Percentiles rank a stretch among this genome's conserved stretches.
Evolutionary conservation across 495 filamentous ascomycete species (phyloP).

Genomic region (Viridothelium virens): DNA sequence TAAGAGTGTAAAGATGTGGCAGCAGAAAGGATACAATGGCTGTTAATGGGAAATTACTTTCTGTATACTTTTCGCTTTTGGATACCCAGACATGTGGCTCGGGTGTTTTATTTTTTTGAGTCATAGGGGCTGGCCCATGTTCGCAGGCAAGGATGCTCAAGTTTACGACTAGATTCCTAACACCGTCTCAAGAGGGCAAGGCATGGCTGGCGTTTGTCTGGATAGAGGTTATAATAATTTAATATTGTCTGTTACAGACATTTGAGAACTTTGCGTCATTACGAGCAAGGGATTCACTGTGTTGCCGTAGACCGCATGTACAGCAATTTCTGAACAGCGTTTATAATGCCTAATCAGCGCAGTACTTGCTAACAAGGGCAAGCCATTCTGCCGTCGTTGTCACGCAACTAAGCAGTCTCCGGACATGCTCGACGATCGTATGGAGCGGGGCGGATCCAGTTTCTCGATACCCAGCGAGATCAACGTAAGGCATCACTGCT

Average conservation of each 20-base stretch:
- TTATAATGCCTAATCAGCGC: too few species aligned
- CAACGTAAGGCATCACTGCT: too few species aligned
- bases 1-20: slow-evolving; percentile 70
- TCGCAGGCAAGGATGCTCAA: neutral
- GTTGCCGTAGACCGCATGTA: too few species aligned
- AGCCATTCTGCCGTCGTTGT: too few species aligned
- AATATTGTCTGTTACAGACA: neutral
- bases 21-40: slow-evolving; percentile 48
- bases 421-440: too few species aligned
- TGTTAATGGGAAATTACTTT: slow-evolving; percentile 19
- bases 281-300: too few species aligned
- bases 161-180: neutral
- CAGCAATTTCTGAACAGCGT: too few species aligned
- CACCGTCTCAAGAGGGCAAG: neutral
- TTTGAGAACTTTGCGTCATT: too few species aligned
- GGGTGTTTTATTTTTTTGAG: neutral
- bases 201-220: neutral
- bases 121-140: neutral
- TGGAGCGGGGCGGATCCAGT: too few species aligned
- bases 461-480: too few species aligned
- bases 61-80: neutral
- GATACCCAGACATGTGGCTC: neutral
- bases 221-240: slow-evolving; percentile 4
- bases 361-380: too few species aligned
- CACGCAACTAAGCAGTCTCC: too few species aligned